Conservation (phyloP, 192 early-diverging fungal genomes). For the Backusella parvicylindrica region DNA sequence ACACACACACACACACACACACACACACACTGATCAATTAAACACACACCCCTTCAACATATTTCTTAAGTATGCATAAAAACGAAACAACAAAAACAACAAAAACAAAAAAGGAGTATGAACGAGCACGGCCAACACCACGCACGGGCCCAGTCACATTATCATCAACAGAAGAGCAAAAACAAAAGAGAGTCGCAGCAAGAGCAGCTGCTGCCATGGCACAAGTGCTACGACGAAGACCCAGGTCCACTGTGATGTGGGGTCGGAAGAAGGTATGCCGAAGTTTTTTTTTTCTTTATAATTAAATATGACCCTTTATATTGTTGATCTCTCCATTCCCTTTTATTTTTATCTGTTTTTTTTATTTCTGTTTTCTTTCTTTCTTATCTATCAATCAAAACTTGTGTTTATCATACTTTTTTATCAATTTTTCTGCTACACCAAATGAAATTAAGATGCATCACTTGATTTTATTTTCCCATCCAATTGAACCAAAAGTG, state of each 20-base stretch:
- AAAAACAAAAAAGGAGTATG: neutral
- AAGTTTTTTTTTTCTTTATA: neutral
- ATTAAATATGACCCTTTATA: neutral
- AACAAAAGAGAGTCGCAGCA: constrained; percentile 11
- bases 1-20: neutral
- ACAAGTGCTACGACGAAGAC: constrained; percentile 17
- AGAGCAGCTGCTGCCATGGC: constrained; percentile 16
- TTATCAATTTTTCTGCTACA: neutral
- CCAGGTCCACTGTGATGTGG: constrained; percentile 17
- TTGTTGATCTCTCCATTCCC: neutral
- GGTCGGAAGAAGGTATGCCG: constrained; percentile 22
- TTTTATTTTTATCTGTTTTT: neutral
- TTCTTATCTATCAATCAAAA: neutral
- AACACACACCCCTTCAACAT: neutral
- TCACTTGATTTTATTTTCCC: constrained; percentile 5
- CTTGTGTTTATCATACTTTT: neutral
- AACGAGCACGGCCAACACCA: constrained; percentile 12
- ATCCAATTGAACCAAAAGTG: neutral
- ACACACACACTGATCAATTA: neutral
- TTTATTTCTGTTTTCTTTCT: neutral
- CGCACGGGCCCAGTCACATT: constrained; percentile 16
- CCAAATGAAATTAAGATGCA: constrained; percentile 3
- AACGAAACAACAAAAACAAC: neutral
- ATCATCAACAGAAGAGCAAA: constrained; percentile 4
- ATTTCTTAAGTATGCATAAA: neutral